These are phyloP conservation scores for Ogataea henricii DNA, from an alignment of 805 yeast species.

Conservation along the genomic window DNA sequence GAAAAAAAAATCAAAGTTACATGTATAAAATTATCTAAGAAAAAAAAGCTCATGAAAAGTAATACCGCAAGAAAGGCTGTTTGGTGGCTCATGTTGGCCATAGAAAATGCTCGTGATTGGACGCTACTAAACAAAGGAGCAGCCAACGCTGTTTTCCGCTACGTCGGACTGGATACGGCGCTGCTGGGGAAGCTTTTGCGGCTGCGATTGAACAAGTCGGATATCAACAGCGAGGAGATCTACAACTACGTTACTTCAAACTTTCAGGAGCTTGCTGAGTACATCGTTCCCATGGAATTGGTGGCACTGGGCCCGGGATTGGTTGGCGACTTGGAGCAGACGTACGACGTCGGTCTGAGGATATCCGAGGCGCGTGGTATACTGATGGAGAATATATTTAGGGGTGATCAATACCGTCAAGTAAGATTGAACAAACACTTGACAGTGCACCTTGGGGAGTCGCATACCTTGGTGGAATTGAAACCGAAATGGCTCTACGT, in stretches of 20 bases:
- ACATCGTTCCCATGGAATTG: slow-evolving; percentile 23
- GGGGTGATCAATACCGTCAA: neutral
- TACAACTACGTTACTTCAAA: slow-evolving; percentile 39
- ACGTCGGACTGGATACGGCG: slow-evolving; percentile 37
- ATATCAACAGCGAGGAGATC: slow-evolving; percentile 43
- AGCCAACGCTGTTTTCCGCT: slow-evolving; percentile 50
- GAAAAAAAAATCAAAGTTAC: neutral
- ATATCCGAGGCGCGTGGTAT: slow-evolving; percentile 26
- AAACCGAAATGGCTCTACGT: slow-evolving; percentile 56
- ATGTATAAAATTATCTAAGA: neutral
- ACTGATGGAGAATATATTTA: slow-evolving; percentile 30
- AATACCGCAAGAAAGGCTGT: too few relatives aligned
- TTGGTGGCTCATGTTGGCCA: neutral
- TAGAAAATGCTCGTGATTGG: slow-evolving; percentile 39
- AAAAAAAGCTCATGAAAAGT: too few relatives aligned
- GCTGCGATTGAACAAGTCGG: slow-evolving; percentile 34
- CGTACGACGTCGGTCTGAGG: slow-evolving; percentile 8
- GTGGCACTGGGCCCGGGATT: slow-evolving; percentile 8
- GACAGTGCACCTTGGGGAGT: slow-evolving; percentile 17
- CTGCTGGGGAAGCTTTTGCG: slow-evolving; percentile 43
- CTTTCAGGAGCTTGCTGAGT: slow-evolving; percentile 16
- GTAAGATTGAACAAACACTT: slow-evolving; percentile 31
- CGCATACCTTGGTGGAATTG: slow-evolving; percentile 39
- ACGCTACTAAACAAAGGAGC: slow-evolving; percentile 46
- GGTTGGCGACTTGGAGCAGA: neutral